Conservation (phyloP, 495 filamentous ascomycete species). For the Lindgomyces ingoldianus region DNA sequence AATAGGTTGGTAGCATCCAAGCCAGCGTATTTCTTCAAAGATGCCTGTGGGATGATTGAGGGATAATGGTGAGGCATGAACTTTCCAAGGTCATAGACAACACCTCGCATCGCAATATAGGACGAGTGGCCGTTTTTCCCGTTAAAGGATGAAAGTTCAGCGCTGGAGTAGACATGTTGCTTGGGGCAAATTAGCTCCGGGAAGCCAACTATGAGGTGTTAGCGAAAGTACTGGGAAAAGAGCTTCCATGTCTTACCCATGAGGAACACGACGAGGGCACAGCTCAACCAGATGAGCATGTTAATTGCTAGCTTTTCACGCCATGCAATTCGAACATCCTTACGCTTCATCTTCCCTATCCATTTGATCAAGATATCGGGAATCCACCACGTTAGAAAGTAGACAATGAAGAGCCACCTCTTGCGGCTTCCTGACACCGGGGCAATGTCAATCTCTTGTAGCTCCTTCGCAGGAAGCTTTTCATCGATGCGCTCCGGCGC, state of each 20-base stretch:
- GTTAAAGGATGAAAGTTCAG: constrained; percentile 71
- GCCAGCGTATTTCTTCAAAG: constrained; percentile 78
- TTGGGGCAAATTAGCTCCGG: constrained; percentile 86
- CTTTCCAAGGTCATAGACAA: constrained; percentile 78
- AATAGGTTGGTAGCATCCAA: constrained; percentile 84
- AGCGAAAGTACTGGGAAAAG: not conserved
- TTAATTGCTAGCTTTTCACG: constrained; percentile 98
- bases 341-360: constrained; percentile 83
- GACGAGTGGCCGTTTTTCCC: constrained; percentile 66
- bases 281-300: constrained; percentile 91
- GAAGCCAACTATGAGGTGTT: constrained; percentile 61
- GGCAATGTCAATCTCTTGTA: constrained; percentile 85
- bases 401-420: constrained; percentile 90
- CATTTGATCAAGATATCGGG: constrained; percentile 80
- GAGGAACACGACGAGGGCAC: constrained; percentile 80
- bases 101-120: constrained; percentile 80
- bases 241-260: constrained; percentile 44
- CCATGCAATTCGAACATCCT: constrained; percentile 93
- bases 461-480: constrained; percentile 85
- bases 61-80: constrained; percentile 82
- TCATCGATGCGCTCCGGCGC: constrained; percentile 92
- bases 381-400: constrained; percentile 78
- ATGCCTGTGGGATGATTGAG: constrained; percentile 63
- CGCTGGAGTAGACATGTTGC: constrained; percentile 80
- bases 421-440: constrained; percentile 78